These are phyloP conservation scores for Huiozyma sinensis DNA, from an alignment of 805 yeast genomes.

Conservation along the genomic window DNA sequence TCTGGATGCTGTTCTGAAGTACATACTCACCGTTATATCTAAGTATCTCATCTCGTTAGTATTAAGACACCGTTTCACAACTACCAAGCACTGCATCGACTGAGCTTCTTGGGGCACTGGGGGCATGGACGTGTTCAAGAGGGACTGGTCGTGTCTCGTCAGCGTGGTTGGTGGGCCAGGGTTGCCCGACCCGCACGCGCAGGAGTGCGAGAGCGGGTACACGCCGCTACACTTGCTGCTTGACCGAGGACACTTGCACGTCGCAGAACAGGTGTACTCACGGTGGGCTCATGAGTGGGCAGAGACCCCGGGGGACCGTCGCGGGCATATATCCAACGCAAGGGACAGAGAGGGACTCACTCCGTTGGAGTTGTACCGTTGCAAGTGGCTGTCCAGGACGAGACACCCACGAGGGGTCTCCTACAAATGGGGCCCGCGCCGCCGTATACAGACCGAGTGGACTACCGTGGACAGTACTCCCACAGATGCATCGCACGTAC, in stretches of 20 bases:
- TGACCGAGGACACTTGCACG: constrained; percentile 21
- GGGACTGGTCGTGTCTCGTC: constrained; percentile 28
- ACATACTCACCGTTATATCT: background rate
- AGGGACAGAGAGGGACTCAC: constrained; percentile 65
- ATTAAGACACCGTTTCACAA: too few species aligned
- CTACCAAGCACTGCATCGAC: too few species aligned
- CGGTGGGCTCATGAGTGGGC: constrained; percentile 20
- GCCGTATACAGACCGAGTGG: too few species aligned
- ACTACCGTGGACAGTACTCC: background rate
- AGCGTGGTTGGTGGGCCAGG: too few species aligned
- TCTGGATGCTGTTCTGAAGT: constrained; percentile 62
- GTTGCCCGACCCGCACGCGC: constrained; percentile 29
- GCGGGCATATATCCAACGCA: constrained; percentile 28
- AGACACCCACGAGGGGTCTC: background rate
- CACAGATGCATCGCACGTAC: constrained; percentile 33
- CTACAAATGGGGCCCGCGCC: constrained; percentile 5
- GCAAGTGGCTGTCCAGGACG: background rate
- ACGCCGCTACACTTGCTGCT: constrained; percentile 63
- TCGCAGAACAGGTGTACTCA: constrained; percentile 22
- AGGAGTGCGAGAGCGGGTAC: constrained; percentile 75
- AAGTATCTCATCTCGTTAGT: too few species aligned
- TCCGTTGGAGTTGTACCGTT: constrained; percentile 52
- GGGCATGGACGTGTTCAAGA: constrained; percentile 51
- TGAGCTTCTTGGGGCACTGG: too few species aligned
- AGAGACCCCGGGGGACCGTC: constrained; percentile 11